Evolutionary conservation across 2,329 filamentous ascomycete genomes (phyloP), one percentile per base, ranked within the genome.

Genomic region (Cladosporium velox): DNA sequence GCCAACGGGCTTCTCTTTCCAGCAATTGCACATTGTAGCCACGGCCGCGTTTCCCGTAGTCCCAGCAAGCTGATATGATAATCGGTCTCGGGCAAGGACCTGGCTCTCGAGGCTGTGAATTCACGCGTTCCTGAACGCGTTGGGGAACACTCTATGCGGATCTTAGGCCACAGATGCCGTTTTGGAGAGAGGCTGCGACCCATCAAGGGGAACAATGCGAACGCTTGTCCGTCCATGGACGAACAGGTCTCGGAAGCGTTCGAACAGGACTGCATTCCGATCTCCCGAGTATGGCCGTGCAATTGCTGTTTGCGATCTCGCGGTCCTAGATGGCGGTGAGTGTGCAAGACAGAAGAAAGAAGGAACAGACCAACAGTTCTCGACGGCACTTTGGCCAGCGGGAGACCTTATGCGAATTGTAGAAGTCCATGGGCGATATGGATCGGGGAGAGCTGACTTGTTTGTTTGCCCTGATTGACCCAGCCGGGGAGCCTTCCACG

Each of bases 171-270:
- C 30, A 3, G 8, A 12, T 14, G 4, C 52, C 49, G 15, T n/a
- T 30, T 12, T 52, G 49, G 49, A 54, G 51, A 54, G 28, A 15
- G 3, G 18, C 38, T n/a, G 38, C 18, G 6, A n/a, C 15, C 7
- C 38, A 10, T 47, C 41, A 47, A 21, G 28, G 28, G 32, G 28
- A 55, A 12, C 10, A 47, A 21, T 47, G 41, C 28, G 52, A 55
- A 34, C 28, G 52, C 52, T 4, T 14, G 49, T 52, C 30, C 30
- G 52, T 55, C 52, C 52, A 32, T 34, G 52, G 52, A 10, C 15
- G 52, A 55, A 55, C 52, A 12, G 52, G 52, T 55, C 52, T 55
- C 30, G 52, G 52, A 32, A n/a, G 28, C 18, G 18, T 55, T 34
- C 5, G 30, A 11, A 11, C 18, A 47, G 41, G 41, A 24, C 41